Percentiles rank a stretch among this genome's conserved stretches.
phyloP scores from a whole-genome alignment of 768 basidiomycete species.

The Boletus speciosus region DNA sequence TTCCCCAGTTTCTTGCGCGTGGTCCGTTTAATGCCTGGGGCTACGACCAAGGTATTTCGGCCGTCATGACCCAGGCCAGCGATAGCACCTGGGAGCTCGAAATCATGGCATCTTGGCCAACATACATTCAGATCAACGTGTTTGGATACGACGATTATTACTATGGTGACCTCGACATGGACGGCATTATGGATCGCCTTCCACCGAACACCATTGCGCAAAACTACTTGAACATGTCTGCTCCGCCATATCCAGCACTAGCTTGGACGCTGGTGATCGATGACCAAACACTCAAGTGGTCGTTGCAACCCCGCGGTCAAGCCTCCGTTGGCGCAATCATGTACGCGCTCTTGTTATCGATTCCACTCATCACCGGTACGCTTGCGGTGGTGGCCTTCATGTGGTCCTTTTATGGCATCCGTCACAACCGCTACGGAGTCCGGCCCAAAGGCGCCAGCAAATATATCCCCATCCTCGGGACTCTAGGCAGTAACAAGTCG shows the following conservation, averaged over 20 bases:
- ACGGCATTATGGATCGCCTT: slow-evolving; percentile 85
- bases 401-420: slow-evolving; percentile 96
- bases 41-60: slow-evolving; percentile 75
- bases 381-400: slow-evolving; percentile 85
- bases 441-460: slow-evolving; percentile 65
- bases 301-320: slow-evolving; percentile 76
- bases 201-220: slow-evolving; percentile 84
- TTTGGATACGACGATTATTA: slow-evolving; percentile 90
- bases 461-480: slow-evolving; percentile 87
- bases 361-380: slow-evolving; percentile 82
- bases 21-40: slow-evolving; percentile 93
- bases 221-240: slow-evolving; percentile 89
- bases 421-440: slow-evolving; percentile 88
- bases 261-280: slow-evolving; percentile 84
- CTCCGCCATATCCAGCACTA: slow-evolving; percentile 82
- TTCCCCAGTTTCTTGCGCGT: slow-evolving; percentile 83
- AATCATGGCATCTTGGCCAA: slow-evolving; percentile 89
- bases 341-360: slow-evolving; percentile 76
- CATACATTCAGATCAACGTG: slow-evolving; percentile 85
- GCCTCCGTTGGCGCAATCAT: slow-evolving; percentile 80
- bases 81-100: slow-evolving; percentile 81
- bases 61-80: slow-evolving; percentile 60
- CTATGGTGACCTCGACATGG: slow-evolving; percentile 86
- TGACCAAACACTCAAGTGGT: slow-evolving; percentile 75
- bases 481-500: slow-evolving; percentile 59